A percentile compares a stretch with the other conserved stretches of the same genome.
Conservation (phyloP, 352 stramenopile genomes). For the Pythium rishiriense region DNA sequence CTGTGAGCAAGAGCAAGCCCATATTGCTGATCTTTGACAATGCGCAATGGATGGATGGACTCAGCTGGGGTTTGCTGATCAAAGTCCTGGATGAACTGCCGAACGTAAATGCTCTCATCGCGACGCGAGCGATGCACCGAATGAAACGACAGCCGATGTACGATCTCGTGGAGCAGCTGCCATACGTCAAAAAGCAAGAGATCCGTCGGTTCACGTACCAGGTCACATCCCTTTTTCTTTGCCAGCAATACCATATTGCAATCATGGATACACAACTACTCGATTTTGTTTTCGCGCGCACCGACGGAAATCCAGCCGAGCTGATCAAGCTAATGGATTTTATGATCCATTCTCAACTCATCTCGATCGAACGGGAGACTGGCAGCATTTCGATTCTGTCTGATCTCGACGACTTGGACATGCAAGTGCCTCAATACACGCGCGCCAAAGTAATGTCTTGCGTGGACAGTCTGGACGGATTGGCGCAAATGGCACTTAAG, state of each 20-base stretch:
- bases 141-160: conserved; percentile 42
- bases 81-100: conserved; percentile 58
- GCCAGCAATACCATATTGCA: conserved; percentile 74
- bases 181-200: conserved; percentile 47
- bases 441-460: conserved; percentile 72
- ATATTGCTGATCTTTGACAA: conserved; percentile 77
- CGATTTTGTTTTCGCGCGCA: conserved; percentile 66
- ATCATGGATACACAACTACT: conserved; percentile 84
- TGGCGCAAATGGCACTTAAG: conserved; percentile 65
- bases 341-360: conserved; percentile 70
- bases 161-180: conserved; percentile 38
- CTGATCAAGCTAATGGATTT: conserved; percentile 69
- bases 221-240: conserved; percentile 71
- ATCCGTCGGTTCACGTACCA: conserved; percentile 63
- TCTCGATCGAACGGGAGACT: conserved; percentile 44
- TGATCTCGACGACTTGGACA: conserved; percentile 76
- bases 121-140: conserved; percentile 39
- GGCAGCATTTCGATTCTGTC: conserved; percentile 66
- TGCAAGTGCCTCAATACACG: conserved; percentile 70
- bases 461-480: conserved; percentile 47
- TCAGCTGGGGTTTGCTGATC: conserved; percentile 59
- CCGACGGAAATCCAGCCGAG: conserved; percentile 65
- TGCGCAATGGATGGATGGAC: conserved; percentile 73
- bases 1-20: conserved; percentile 49
- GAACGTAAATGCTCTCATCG: conserved; percentile 58